Conservation (phyloP, 106 monocot species). For the Cymbidium sinense region DNA sequence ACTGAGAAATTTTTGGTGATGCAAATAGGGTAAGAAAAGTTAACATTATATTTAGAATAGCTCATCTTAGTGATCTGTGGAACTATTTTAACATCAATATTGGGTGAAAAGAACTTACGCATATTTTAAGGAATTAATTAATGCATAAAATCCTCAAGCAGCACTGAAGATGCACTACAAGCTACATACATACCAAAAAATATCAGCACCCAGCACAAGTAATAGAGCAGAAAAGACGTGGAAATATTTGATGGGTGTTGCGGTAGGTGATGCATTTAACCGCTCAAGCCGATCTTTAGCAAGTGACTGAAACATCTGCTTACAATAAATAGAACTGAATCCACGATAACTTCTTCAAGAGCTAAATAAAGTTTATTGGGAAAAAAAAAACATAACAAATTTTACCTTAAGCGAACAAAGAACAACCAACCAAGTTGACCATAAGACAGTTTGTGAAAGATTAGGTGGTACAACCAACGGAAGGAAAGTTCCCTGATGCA, state of each 20-base stretch:
- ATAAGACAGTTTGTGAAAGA: slow-evolving; percentile 55
- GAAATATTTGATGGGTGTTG: slow-evolving; percentile 68
- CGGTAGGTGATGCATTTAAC: slow-evolving; percentile 86
- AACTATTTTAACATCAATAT: not conserved
- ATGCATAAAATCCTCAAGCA: not conserved
- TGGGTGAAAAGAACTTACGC: not conserved
- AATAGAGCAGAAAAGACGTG: slow-evolving; percentile 85
- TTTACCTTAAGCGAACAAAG: slow-evolving; percentile 84
- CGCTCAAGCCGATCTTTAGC: slow-evolving; percentile 91
- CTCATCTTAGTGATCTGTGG: not conserved
- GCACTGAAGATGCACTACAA: not conserved
- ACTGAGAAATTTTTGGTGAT: not conserved
- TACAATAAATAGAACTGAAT: slow-evolving; percentile 12
- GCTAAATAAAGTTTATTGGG: not conserved
- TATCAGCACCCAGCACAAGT: slow-evolving; percentile 68
- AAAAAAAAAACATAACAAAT: not conserved
- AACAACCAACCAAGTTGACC: slow-evolving; percentile 77
- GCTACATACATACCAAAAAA: slow-evolving; percentile 62
- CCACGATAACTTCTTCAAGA: not conserved
- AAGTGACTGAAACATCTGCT: slow-evolving; percentile 86
- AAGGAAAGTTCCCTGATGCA: slow-evolving; percentile 74
- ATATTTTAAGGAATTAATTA: not conserved
- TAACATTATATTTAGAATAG: not conserved
- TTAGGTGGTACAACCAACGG: slow-evolving; percentile 81
- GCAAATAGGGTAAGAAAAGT: not conserved